Base-by-base conservation (phyloP, 2,329 filamentous ascomycete genomes). In the Diaporthe citri region DNA sequence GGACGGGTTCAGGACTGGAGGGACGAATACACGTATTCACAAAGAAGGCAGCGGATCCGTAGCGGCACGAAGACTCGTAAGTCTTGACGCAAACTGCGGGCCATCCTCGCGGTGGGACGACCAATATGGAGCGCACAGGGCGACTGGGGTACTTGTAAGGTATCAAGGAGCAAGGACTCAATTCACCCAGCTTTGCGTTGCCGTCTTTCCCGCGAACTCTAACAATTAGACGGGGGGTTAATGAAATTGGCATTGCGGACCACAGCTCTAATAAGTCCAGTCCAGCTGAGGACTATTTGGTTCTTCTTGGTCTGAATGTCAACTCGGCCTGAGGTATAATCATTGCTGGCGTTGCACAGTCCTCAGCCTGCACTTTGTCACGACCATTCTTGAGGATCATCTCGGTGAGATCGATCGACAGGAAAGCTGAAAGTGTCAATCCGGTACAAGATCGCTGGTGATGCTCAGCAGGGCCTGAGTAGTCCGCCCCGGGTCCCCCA, bases 1-100 rank as follows among this genome's bases (percentile, higher is more conserved):
- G 43, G 43, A 48, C 46, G 22, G 17, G 20, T 9, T 51, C 28
- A 67, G 46, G 22, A 67, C 6, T 20, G 31, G 62, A 39, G 28
- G 59, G 62, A 67, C 46, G 62, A 52, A 67, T 67, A 67, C 62
- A 52, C 46, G 62, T 67, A 51, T 67, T 67, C 62, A 67, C 17
- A 36, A 67, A 17, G 6, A 41, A 25, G 36, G 62, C n/a, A 67
- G 62, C 43, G 43, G 41, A 67, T 52, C 62, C 62, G 46, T 5
- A 52, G 31, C 62, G 62, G 46, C 22, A 39, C 31, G 22, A 46
- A 67, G 62, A 51, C 62, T 66, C 62, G 62, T 66, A 48, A 66
- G 43, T 48, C 62, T 51, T 66, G 62, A 51, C 62, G 43, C 62
- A 66, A 34, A 36, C 62, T 67, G 62, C 62, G 62, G 62, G 62